phyloP scores from a whole-genome alignment of 2,329 filamentous ascomycete genomes.

The Ophiostoma piceae region DNA sequence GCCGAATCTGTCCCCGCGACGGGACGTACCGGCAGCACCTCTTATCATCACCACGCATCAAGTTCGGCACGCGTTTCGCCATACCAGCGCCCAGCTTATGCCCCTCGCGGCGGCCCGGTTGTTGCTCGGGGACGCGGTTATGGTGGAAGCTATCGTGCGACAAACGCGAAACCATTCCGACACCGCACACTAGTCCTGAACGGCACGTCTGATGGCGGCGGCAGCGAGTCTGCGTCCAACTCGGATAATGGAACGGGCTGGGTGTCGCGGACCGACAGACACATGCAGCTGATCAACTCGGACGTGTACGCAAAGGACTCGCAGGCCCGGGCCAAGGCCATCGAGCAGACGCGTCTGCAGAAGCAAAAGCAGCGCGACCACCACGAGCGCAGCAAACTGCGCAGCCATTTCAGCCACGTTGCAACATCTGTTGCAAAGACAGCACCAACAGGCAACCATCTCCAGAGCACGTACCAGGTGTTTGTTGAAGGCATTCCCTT shows the following conservation, averaged over 20 bases:
- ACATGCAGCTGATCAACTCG: constrained; percentile 78
- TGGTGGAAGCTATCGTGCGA: constrained; percentile 35
- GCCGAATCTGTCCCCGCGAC: constrained; percentile 30
- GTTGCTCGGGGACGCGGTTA: constrained; percentile 9
- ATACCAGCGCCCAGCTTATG: constrained; percentile 32
- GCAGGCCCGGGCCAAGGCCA: constrained; percentile 62
- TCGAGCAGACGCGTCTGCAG: constrained; percentile 61
- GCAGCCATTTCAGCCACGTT: constrained; percentile 40
- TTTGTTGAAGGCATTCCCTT: constrained; percentile 68
- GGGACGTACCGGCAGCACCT: constrained; percentile 23
- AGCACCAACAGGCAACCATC: constrained; percentile 34
- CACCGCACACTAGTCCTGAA: constrained; percentile 62
- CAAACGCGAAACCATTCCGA: constrained; percentile 39
- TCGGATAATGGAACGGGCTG: constrained; percentile 41
- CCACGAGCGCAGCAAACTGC: constrained; percentile 56
- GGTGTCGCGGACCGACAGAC: constrained; percentile 68
- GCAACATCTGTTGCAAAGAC: constrained; percentile 29
- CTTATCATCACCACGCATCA: constrained; percentile 27
- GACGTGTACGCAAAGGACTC: constrained; percentile 70
- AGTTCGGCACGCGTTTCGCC: constrained; percentile 24
- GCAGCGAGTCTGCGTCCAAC: constrained; percentile 24
- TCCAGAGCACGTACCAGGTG: constrained; percentile 49
- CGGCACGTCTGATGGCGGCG: constrained; percentile 33
- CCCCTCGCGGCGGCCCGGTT: background rate
- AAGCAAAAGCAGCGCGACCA: constrained; percentile 51